Percentiles rank a stretch among this genome's conserved stretches.
Conservation (phyloP, 805 yeast species). For the Naumovozyma castellii region DNA sequence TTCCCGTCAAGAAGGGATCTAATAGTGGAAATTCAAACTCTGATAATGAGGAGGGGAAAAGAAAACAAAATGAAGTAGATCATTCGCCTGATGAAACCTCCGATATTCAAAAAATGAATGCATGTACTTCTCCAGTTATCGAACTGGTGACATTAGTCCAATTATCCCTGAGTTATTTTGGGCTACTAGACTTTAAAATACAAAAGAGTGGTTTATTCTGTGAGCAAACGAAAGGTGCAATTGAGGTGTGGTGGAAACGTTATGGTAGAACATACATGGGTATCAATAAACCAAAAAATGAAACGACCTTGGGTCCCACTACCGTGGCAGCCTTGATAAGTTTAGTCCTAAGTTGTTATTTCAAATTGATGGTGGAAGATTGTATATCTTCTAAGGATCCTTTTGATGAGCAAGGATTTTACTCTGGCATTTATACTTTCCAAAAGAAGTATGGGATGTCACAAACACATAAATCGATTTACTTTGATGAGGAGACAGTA, state of each 20-base stretch:
- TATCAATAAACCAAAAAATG: conserved; percentile 29
- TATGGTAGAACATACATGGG: conserved; percentile 41
- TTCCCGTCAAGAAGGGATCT: conserved; percentile 28
- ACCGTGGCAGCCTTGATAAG: conserved; percentile 78
- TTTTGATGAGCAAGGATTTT: conserved; percentile 61
- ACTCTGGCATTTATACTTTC: conserved; percentile 59
- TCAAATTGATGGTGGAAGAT: conserved; percentile 52
- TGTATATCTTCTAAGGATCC: conserved; percentile 71
- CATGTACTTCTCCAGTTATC: conserved; percentile 46
- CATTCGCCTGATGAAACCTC: neutral
- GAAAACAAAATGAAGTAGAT: neutral
- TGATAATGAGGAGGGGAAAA: neutral
- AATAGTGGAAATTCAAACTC: neutral
- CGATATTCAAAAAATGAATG: neutral
- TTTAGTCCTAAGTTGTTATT: conserved; percentile 55
- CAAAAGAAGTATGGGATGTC: conserved; percentile 56
- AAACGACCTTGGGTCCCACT: conserved; percentile 50
- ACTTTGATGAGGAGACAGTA: conserved; percentile 49
- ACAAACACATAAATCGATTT: conserved; percentile 34
- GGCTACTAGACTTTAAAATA: conserved; percentile 48
- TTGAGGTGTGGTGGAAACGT: conserved; percentile 71
- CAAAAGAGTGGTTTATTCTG: conserved; percentile 83
- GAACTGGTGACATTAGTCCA: conserved; percentile 72
- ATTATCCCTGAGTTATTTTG: conserved; percentile 67
- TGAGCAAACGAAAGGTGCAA: conserved; percentile 62